Base-by-base conservation (phyloP, 2,329 filamentous ascomycete species). In the Ambrosiella cleistominuta region DNA sequence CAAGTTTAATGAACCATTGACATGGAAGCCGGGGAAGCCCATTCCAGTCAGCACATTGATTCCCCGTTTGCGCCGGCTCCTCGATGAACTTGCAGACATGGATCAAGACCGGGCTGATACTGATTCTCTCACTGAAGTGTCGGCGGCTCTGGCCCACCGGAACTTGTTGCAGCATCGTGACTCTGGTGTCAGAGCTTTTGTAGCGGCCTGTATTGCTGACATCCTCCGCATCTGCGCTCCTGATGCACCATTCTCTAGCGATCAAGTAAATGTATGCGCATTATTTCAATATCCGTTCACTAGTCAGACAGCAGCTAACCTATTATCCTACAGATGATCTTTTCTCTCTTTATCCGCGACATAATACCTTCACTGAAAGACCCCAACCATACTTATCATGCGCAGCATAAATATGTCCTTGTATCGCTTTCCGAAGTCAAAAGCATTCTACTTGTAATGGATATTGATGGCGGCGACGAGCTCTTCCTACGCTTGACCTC, bases 211-310 rank as follows among this genome's bases (percentile, higher is more conserved):
- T 68, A 76, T 97, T 61, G 89, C 96, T 57, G 93, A 98, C 68
- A 86, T 98, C 64, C 79, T 98, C 67, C 85, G 87, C 65, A 78
- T 98, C 59, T 95, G 88, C 71, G 93, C 93, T 36, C 93, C 93
- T 0, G 85, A 97, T 75, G 93, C 93, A 68, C 93, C 93, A 15
- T 97, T 95, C 70, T 94, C 88, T 27, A 82, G 81, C 45, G 82
- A 86, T 61, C 90, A 97, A 72, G 77, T 97, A 62, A 95, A 94
- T 83, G 89, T 91, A 70, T 63, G 74, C 64, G 19, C 39, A 7
- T 47, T 47, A 47, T 8, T 27, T 8, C n/a, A 13, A 8, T 27
- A 19, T 7, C 13, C 13, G 37, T 15, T 45, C 19, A 19, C 7
- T 12, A 35, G 37, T 40, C 51, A 13, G 9, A 54, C 12, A 27